phyloP scores from a whole-genome alignment of 2,329 filamentous ascomycete species.

The Neoascochyta sp. region DNA sequence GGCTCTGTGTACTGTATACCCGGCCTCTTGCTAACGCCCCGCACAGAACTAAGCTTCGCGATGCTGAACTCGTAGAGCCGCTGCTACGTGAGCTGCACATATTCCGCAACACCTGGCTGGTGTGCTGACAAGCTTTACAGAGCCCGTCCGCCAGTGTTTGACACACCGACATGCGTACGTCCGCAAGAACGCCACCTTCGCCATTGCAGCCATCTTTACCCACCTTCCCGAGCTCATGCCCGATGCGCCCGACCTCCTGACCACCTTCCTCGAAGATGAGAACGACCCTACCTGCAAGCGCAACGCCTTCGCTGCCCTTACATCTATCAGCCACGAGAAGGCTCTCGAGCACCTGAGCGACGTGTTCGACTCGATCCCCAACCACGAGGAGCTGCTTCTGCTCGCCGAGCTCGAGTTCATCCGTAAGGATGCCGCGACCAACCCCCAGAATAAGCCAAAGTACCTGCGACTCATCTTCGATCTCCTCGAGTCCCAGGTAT shows the following conservation, averaged over 20 bases:
- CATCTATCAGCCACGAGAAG: conserved; percentile 89
- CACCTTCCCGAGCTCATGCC: conserved; percentile 91
- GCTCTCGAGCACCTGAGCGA: conserved; percentile 82
- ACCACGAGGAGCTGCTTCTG: conserved; percentile 89
- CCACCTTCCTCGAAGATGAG: conserved; percentile 84
- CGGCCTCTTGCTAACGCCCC: conserved; percentile 16
- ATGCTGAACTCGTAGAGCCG: conserved; percentile 93
- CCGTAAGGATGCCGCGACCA: conserved; percentile 92
- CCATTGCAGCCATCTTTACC: conserved; percentile 84
- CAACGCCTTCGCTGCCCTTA: conserved; percentile 90
- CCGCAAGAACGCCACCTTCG: conserved; percentile 96
- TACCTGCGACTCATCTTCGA: conserved; percentile 96
- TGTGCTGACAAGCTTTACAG: conserved; percentile 17
- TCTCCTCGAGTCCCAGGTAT: conserved; percentile 84
- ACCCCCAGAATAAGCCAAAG: conserved; percentile 89
- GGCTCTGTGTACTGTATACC: conserved; percentile 6
- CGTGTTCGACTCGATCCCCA: conserved; percentile 89
- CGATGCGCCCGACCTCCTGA: conserved; percentile 88
- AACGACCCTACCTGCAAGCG: conserved; percentile 95
- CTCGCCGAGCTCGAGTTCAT: conserved; percentile 96
- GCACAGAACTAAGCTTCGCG: conserved; percentile 74
- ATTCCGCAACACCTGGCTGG: not conserved
- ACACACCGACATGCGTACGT: conserved; percentile 97
- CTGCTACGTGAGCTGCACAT: conserved; percentile 58
- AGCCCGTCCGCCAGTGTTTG: conserved; percentile 85